Base-by-base conservation (phyloP, 1,284 basidiomycete species). In the Ceraceosorus bombacis region DNA sequence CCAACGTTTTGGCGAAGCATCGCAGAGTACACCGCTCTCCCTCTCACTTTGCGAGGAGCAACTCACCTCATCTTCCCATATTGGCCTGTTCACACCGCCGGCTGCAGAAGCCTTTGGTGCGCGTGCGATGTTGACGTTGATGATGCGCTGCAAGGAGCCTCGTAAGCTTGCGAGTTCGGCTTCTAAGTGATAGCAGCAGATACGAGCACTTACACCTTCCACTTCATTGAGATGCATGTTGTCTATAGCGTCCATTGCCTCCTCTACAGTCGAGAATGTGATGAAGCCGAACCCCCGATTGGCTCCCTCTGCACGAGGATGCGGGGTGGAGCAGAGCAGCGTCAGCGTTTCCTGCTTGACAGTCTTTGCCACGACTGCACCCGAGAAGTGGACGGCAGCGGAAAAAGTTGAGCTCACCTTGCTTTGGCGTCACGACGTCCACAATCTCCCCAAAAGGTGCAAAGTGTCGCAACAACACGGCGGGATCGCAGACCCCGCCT, bases 181-280 rank as follows among this genome's bases (percentile, higher is more conserved):
- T 27, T 48, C 12, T 12, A 3, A 48, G 2, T 15, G 46, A 48
- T 12, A 15, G 12, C 4, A 12, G 51, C 46, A 27, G 27, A 27
- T 3, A 27, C 27, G 27, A 27, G 27, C 27, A 15, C 10, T 10
- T 6, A 51, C 53, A 17, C 59, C 59, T 15, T 38, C 59, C 2
- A 61, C 39, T 53, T 59, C 59, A 36, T 64, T 64, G 27, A 62
- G 60, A 43, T 64, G 63, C 63, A 64, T 64, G 48, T 64, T 64
- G 50, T 64, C 63, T 37, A 64, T 64, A 5, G 63, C 60, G 40
- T 61, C 59, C 49, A 58, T 53, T 5, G 59, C 63, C 41, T 61
- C 63, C 9, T 58, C 10, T 4, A 37, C 40, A 8, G 9, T 61
- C 4, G 56, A 53, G 55, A 64, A 64, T 40, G 51, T 51, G 8